These are phyloP conservation scores for Choiromyces venosus DNA, from an alignment of 495 filamentous ascomycete genomes.

Conservation along the genomic window DNA sequence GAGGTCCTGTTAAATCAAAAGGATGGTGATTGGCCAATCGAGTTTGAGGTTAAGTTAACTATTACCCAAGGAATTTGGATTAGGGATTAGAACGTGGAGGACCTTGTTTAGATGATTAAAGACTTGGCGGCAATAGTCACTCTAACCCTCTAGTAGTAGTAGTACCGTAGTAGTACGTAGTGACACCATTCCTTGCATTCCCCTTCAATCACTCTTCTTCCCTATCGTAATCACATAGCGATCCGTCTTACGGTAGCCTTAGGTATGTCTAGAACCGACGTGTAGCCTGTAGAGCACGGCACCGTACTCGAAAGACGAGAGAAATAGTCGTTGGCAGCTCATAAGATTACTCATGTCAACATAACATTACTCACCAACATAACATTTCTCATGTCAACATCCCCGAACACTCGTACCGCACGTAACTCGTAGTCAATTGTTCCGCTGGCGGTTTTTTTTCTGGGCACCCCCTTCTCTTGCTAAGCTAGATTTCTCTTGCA, in stretches of 20 bases:
- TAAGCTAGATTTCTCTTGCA: not conserved
- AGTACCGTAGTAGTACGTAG: no score
- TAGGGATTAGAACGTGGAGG: not conserved
- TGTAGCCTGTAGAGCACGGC: not conserved
- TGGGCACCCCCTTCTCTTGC: no score
- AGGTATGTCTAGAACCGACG: not conserved
- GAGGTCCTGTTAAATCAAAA: not conserved
- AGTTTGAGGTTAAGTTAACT: not conserved
- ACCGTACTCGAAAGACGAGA: not conserved
- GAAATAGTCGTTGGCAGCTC: not conserved
- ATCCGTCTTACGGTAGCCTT: not conserved
- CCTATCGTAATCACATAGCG: not conserved
- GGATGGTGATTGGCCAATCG: not conserved
- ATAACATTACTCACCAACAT: no score
- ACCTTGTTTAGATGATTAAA: not conserved
- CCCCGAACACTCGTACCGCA: no score
- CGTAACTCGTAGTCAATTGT: no score
- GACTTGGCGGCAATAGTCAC: not conserved
- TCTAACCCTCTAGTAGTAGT: not conserved
- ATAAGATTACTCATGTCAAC: no score
- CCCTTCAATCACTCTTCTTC: not conserved
- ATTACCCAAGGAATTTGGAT: not conserved
- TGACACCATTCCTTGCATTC: not conserved
- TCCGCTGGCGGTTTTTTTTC: no score
- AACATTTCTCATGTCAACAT: no score